phyloP scores from a whole-genome alignment of 2,329 filamentous ascomycete genomes.

The Penicillium vulpinum region DNA sequence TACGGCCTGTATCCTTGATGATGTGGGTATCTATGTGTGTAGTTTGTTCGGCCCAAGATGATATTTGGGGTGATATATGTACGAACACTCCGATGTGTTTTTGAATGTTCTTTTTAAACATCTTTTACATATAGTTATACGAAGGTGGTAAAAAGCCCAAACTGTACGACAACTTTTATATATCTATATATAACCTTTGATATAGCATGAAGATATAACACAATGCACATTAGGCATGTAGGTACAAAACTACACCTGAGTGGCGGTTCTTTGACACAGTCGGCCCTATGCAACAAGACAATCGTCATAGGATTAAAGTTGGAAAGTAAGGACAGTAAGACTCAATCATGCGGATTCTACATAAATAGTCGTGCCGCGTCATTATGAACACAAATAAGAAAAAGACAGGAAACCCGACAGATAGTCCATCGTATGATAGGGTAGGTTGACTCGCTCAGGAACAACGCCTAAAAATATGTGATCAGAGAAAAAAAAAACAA shows the following conservation, averaged over 20 bases:
- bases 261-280: background rate
- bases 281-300: background rate
- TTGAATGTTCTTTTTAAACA: too few species aligned
- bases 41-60: too few species aligned
- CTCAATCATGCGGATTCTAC: slow-evolving; percentile 12
- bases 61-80: too few species aligned
- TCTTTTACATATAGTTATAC: too few species aligned
- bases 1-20: too few species aligned
- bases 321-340: background rate
- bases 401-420: slow-evolving; percentile 12
- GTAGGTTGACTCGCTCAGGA: slow-evolving; percentile 16
- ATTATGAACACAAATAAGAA: slow-evolving; percentile 30
- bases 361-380: slow-evolving; percentile 35
- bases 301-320: background rate
- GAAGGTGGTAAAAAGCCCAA: too few species aligned
- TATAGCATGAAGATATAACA: background rate
- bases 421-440: background rate
- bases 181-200: too few species aligned
- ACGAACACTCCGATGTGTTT: too few species aligned
- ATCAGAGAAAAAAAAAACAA: slow-evolving; percentile 15
- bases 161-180: too few species aligned
- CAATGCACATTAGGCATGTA: background rate
- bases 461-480: slow-evolving; percentile 17
- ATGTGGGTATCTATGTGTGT: too few species aligned
- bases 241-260: background rate